Evolutionary conservation across 2,329 filamentous ascomycete species (phyloP), one percentile per base, ranked within the genome.

Genomic region (Aspergillus pseudonomiae): DNA sequence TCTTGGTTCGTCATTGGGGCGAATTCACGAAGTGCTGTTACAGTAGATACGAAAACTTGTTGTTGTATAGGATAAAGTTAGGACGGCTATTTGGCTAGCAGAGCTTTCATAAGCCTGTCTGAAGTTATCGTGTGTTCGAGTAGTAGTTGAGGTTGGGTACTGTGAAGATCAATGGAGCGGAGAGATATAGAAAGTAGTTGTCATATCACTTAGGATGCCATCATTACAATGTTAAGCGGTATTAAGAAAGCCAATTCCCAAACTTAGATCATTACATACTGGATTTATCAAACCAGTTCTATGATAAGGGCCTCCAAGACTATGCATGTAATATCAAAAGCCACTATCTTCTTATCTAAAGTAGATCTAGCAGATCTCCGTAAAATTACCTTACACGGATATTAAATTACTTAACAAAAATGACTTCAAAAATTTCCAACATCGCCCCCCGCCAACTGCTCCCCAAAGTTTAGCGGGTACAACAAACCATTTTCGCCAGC

Each of bases 381-480:
- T 62, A 59, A 64, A 39, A 59, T 36, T 66, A 66, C 62, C 55
- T 57, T 52, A 65, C 58, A 19, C 21, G 7, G 16, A n/a, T 30
- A 55, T 62, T 62, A 66, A 60, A 59, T n/a, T 30, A 19, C 61
- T 26, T n/a, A 26, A 34, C 52, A n/a, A 53, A 60, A 45, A 43
- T 34, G 30, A 41, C 55, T 56, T 39, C n/a, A 24, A 36, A 59
- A 64, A 59, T 41, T 62, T 59, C 46, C 34, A 59, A 21, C 43
- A 14, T 32, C 26, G 28, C 4, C 30, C 52, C 28, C 30, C 52
- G 24, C 52, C 52, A 39, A 36, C 52, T 39, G 14, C 14, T 16
- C 34, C 34, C 24, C 32, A 19, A 24, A 24, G 21, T 28, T 36
- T 30, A 34, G 50, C 28, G 26, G 50, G 16, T 39, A 32, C 28